Percentiles rank a stretch among this genome's conserved stretches.
Evolutionary conservation across 2,329 filamentous ascomycete genomes (phyloP).

Genomic region (Dactylellina sp.): DNA sequence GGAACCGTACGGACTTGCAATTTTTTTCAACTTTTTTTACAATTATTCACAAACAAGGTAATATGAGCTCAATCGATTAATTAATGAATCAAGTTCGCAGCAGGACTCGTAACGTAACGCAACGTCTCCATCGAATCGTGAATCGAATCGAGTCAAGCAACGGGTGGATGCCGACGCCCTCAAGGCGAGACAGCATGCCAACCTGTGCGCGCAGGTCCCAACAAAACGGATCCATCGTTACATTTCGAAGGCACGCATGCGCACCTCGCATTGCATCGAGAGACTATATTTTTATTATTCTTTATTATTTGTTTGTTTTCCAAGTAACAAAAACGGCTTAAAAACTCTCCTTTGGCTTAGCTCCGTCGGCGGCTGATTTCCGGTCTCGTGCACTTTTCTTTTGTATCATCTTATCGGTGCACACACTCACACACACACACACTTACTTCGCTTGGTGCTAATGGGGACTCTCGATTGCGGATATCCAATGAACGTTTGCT

Average conservation of each 20-base stretch:
- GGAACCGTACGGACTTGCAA: too few relatives aligned
- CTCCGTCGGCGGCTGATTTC: conserved; percentile 22
- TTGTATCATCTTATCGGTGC: neutral
- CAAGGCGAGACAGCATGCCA: conserved; percentile 14
- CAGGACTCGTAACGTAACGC: too few relatives aligned
- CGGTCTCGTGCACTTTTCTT: conserved; percentile 16
- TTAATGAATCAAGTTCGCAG: too few relatives aligned
- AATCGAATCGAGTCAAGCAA: neutral
- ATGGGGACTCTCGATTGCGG: too few relatives aligned
- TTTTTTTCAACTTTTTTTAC: too few relatives aligned
- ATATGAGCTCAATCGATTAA: too few relatives aligned
- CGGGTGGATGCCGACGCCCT: conserved; percentile 19
- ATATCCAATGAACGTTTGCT: conserved; percentile 5
- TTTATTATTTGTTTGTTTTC: neutral
- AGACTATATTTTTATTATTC: too few relatives aligned
- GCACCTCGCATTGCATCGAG: too few relatives aligned
- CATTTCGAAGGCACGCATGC: neutral
- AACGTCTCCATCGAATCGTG: too few relatives aligned
- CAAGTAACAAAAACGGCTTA: conserved; percentile 1
- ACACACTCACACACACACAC: neutral
- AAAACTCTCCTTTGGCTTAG: neutral
- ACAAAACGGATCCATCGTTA: conserved; percentile 13
- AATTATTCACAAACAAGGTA: too few relatives aligned
- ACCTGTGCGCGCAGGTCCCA: neutral
- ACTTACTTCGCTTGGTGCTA: too few relatives aligned